Evolutionary conservation across 179 eudicot species (phyloP).

Genomic region (Amaranthus tricolor): DNA sequence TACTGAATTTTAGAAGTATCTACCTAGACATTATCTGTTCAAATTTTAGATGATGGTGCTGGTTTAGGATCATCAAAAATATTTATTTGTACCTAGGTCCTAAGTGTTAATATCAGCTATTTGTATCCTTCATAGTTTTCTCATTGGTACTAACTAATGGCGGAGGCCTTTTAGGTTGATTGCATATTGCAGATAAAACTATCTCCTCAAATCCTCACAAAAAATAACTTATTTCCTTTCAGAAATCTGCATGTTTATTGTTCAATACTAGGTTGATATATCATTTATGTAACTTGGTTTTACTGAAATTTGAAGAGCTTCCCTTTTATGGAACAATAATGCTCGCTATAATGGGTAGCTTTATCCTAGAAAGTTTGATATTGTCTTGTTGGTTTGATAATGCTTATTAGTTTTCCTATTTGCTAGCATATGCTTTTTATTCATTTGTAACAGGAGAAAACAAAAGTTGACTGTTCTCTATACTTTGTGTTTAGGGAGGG

Average conservation of each 20-base stretch:
- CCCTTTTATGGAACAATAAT: neutral
- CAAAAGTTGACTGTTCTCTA: slow-evolving; percentile 9
- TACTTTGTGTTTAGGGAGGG: slow-evolving; percentile 69
- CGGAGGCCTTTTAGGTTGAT: neutral
- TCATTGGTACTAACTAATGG: neutral
- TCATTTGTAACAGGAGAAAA: neutral
- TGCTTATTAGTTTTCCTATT: neutral
- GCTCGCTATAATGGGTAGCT: neutral
- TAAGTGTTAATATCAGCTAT: neutral
- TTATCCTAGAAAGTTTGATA: neutral
- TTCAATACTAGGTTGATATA: neutral
- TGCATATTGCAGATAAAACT: neutral
- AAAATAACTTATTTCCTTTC: neutral
- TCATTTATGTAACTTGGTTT: neutral
- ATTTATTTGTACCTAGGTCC: neutral
- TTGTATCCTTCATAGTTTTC: neutral
- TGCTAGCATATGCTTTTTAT: neutral
- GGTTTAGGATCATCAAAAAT: neutral
- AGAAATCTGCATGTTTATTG: slow-evolving; percentile 5
- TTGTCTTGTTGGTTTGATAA: neutral
- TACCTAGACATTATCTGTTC: neutral
- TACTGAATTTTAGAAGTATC: neutral
- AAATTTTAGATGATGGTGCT: neutral
- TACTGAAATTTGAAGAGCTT: slow-evolving; percentile 6
- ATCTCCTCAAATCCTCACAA: neutral